Evolutionary conservation across 768 basidiomycete species (phyloP), one percentile per base, ranked within the genome.

Genomic region (Neoboletus magnificus): DNA sequence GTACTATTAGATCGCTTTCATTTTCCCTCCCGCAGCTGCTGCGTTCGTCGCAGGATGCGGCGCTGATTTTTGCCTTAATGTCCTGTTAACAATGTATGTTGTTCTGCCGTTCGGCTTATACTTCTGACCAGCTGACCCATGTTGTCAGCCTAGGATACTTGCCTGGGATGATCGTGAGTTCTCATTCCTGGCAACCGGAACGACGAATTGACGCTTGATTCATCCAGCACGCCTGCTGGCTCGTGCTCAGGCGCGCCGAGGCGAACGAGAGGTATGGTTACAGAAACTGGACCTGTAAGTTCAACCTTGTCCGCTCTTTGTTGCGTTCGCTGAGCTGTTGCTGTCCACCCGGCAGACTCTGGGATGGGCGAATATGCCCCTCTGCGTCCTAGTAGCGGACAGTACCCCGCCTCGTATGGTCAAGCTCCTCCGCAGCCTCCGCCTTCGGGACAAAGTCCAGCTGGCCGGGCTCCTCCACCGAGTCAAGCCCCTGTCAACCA

Each of bases 1-100:
- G 3, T 7, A 8, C 23, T 40, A 8, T 22, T 40, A 90, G 89
- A 77, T 90, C 48, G 84, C 88, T 22, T 84, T 87, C 57, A 56
- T 91, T 41, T 90, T 90, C 67, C 90, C 91, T 15, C 89, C 91
- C 3, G 88, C 87, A 0, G 87, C 89, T 0, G 89, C 81, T 11
- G 84, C 73, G 7, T 81, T 91, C 64, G 68, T 93, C 48, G 79
- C 88, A 8, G 92, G 92, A 42, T 95, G 92, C 66, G 82, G 86
- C 46, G 86, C 84, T 58, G 91, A 93, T 71, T 77, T 93, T 30
- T 79, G 93, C 58, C 84, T 94, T 65, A 93, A 91, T 74, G 81
- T 94, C 53, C 67, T 80, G 47, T 73, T 94, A 57, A 93, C 92
- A 0, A 63, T 87, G 90, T 91, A 67, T n/a, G 82, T 72, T 20